Evolutionary conservation across 176 grass and related monocot genomes (phyloP), one percentile per base, ranked within the genome.

Genomic region (Urochloa ruziziensis): DNA sequence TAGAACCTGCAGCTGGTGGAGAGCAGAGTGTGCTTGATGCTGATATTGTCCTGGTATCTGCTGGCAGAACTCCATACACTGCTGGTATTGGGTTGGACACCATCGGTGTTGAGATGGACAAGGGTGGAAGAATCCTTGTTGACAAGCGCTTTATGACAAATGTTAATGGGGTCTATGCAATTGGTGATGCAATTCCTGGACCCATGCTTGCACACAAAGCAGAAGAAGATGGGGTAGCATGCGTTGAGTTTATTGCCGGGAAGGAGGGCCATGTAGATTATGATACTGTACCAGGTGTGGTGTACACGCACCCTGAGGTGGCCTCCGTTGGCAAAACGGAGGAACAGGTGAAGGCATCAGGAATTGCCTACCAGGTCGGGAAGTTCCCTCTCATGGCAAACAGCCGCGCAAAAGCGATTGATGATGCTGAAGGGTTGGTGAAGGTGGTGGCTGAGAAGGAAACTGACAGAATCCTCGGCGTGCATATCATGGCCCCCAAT

Each of bases 191-290:
- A 34, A 92, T 99, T 52, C 93, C 93, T 62, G 96, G 96, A 21
- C 96, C 96, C 12, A 99, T 99, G 96, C 93, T 99, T 88, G 96
- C 96, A 34, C 96, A 99, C 82, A 99, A 99, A 83, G 96, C 96
- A 7, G 96, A 99, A 90, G 96, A 99, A 75, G 96, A 99, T 80
- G 96, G 96, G 17, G 93, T 99, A 23, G 89, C 96, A 53, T 99
- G 96, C 37, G 93, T 94, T 1, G 96, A 99, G 83, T 90, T 94
- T 60, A 94, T 99, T 34, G 91, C 96, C 40, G 96, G 96, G 56
- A 99, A 96, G 70, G 96, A 96, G 82, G 96, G 96, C 2, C 96
- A 99, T 71, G 96, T 99, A 17, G 96, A 99, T 65, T 99, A 99
- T 78, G 93, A 96, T 32, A 67, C 82, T 21, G 96, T 99, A 16